A percentile compares a stretch with the other conserved stretches of the same genome.
Evolutionary conservation across 1,284 basidiomycete species (phyloP).

Genomic region (Coniferiporia sulphurascens): DNA sequence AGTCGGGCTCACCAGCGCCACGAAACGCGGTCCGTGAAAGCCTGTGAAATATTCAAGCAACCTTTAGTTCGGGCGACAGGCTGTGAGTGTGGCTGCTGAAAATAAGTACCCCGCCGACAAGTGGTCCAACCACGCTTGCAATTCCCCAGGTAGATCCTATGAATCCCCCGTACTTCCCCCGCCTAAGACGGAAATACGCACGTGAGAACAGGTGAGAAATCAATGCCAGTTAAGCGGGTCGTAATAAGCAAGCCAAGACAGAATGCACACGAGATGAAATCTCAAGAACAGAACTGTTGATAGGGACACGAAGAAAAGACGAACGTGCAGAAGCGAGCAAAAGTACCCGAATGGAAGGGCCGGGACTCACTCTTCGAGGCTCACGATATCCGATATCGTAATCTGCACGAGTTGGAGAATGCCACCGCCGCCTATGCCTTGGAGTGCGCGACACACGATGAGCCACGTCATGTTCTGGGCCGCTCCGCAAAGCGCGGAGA

Average conservation of each 20-base stretch:
- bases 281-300: background rate
- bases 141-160: constrained; percentile 81
- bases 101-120: constrained; percentile 62
- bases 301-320: background rate
- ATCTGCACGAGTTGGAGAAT: constrained; percentile 66
- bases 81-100: background rate
- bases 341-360: background rate
- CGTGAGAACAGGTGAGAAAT: background rate
- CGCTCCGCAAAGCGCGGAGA: constrained; percentile 78
- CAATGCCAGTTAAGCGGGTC: background rate
- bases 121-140: constrained; percentile 72
- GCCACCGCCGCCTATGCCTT: constrained; percentile 80
- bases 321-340: background rate
- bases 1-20: constrained; percentile 59
- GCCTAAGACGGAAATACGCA: constrained; percentile 35
- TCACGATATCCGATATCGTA: constrained; percentile 76
- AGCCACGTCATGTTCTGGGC: constrained; percentile 76
- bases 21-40: constrained; percentile 63
- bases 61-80: background rate
- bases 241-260: background rate
- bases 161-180: constrained; percentile 69
- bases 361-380: constrained; percentile 61
- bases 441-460: constrained; percentile 70
- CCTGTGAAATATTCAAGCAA: constrained; percentile 32
- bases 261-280: background rate